These are phyloP conservation scores for Penicillium sp. DNA, from an alignment of 2,329 filamentous ascomycete genomes.

Conservation along the genomic window DNA sequence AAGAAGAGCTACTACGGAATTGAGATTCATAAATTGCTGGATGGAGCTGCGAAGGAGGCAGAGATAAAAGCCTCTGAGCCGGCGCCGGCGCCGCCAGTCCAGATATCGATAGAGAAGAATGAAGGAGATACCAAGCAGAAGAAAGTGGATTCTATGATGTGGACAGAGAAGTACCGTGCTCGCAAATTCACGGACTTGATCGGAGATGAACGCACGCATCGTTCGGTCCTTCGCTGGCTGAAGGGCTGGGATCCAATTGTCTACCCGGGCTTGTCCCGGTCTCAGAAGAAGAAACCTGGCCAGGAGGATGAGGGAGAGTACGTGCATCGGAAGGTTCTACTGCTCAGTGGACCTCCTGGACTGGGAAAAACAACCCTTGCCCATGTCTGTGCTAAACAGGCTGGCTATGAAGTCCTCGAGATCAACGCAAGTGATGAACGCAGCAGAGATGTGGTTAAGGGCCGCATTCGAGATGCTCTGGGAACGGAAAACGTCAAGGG, in stretches of 20 bases:
- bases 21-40: constrained; percentile 80
- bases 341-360: constrained; percentile 88
- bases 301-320: constrained; percentile 63
- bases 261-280: constrained; percentile 71
- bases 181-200: constrained; percentile 88
- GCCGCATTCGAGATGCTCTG: constrained; percentile 84
- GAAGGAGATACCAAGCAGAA: constrained; percentile 23
- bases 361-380: constrained; percentile 94
- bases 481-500: constrained; percentile 90
- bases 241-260: constrained; percentile 93
- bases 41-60: constrained; percentile 64
- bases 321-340: constrained; percentile 78
- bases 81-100: constrained; percentile 21
- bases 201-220: constrained; percentile 90
- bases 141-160: constrained; percentile 54
- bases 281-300: constrained; percentile 53
- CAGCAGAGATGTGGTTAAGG: constrained; percentile 84
- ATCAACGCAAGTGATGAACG: constrained; percentile 98
- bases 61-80: constrained; percentile 26
- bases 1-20: constrained; percentile 80
- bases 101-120: constrained; percentile 35
- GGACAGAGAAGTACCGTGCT: constrained; percentile 97
- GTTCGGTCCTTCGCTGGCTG: constrained; percentile 85
- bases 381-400: constrained; percentile 92
- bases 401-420: constrained; percentile 93